These are phyloP conservation scores for Jatropha podagrica DNA, from an alignment of 441 rosid species.

Conservation along the genomic window DNA sequence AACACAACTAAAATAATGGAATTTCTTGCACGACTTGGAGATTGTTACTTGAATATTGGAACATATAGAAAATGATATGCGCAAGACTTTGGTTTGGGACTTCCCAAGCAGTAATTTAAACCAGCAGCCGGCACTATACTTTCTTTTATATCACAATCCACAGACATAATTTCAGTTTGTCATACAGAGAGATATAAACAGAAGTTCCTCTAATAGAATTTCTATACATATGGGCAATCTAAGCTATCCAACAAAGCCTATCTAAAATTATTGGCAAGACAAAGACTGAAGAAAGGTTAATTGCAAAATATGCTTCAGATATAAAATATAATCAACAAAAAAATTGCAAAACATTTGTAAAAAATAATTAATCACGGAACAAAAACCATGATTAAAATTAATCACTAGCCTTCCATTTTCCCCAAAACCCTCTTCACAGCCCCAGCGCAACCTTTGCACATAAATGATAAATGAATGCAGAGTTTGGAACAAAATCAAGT, in stretches of 20 bases:
- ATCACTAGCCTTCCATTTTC: conserved; percentile 77
- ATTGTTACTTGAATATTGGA: not conserved
- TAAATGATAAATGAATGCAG: too few species aligned
- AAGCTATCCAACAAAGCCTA: not conserved
- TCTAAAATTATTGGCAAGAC: not conserved
- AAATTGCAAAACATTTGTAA: not conserved
- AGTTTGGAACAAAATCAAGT: conserved; percentile 28
- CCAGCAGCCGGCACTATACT: too few species aligned
- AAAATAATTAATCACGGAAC: too few species aligned
- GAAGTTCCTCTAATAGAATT: not conserved
- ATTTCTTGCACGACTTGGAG: not conserved
- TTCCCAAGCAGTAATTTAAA: not conserved
- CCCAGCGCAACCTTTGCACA: conserved; percentile 73
- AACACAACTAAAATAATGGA: not conserved
- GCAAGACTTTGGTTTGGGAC: not conserved
- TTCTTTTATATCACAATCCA: not conserved
- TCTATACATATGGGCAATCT: not conserved
- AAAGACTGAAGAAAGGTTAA: not conserved
- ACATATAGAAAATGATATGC: not conserved
- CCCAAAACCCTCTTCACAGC: conserved; percentile 89
- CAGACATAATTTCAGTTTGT: not conserved
- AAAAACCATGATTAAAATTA: not conserved
- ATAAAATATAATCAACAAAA: not conserved
- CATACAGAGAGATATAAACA: not conserved
- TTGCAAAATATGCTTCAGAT: not conserved